Percentiles rank a stretch among this genome's conserved stretches.
These are phyloP conservation scores for Cutaneotrichosporon sp. DNA, from an alignment of 1,284 basidiomycete species.

Conservation along the genomic window DNA sequence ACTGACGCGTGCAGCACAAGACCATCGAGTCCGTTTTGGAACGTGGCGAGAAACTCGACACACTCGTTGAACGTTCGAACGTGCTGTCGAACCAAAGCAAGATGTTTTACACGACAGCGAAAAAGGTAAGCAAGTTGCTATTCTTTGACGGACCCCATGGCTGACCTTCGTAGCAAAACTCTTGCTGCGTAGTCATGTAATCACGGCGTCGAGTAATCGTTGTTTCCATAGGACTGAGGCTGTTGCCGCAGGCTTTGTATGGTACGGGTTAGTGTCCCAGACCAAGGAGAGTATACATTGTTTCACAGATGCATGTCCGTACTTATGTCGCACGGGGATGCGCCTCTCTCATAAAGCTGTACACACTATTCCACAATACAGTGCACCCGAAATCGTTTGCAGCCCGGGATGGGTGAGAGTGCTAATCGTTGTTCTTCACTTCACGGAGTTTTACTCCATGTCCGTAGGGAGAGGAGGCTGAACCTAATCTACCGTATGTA, in stretches of 20 bases:
- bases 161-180: conserved; percentile 57
- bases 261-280: background rate
- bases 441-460: too few species aligned
- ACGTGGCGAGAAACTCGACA: conserved; percentile 95
- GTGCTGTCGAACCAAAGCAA: conserved; percentile 86
- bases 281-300: background rate
- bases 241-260: background rate
- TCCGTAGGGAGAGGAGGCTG: too few species aligned
- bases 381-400: too few species aligned
- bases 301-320: conserved; percentile 2
- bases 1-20: conserved; percentile 67
- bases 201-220: background rate
- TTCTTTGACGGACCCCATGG: background rate
- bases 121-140: conserved; percentile 82
- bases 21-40: conserved; percentile 97
- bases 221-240: background rate
- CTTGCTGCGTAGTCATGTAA: conserved; percentile 57
- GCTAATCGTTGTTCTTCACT: too few species aligned
- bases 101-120: conserved; percentile 90
- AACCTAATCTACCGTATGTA: too few species aligned
- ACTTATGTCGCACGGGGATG: too few species aligned
- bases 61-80: conserved; percentile 90
- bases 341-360: too few species aligned
- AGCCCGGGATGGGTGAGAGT: too few species aligned
- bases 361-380: too few species aligned